Conservation (phyloP, 495 filamentous ascomycete genomes). For the Staphylotrichum tortipilum region DNA sequence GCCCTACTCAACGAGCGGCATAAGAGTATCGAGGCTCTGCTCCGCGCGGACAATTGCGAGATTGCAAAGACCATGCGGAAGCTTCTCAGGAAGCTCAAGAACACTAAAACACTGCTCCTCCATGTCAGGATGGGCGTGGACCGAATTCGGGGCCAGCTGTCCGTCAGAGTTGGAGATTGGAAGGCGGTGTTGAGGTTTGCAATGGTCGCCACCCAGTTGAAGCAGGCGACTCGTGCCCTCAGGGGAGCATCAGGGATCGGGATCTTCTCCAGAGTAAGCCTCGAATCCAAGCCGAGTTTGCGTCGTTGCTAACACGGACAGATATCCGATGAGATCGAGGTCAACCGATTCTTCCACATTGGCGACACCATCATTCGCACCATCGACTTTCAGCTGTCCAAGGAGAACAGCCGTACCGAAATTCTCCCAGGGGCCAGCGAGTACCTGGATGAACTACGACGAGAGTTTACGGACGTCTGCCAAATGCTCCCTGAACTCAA, state of each 20-base stretch:
- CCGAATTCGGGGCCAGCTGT: conserved; percentile 47
- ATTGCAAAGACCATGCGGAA: conserved; percentile 49
- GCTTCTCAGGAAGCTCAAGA: conserved; percentile 64
- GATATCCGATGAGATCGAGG: conserved; percentile 39
- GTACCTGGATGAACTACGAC: conserved; percentile 70
- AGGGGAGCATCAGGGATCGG: conserved; percentile 44
- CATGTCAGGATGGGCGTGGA: conserved; percentile 71
- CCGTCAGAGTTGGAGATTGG: conserved; percentile 63
- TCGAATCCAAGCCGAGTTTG: neutral
- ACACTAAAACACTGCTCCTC: conserved; percentile 61
- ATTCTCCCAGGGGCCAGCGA: conserved; percentile 65
- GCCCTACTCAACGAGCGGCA: conserved; percentile 66
- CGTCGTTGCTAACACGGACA: conserved; percentile 6
- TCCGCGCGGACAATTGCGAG: conserved; percentile 59
- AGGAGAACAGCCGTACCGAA: conserved; percentile 62
- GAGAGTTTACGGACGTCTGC: conserved; percentile 66
- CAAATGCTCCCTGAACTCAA: conserved; percentile 60
- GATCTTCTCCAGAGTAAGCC: conserved; percentile 51
- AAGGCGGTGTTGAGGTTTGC: conserved; percentile 47
- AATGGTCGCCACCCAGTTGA: conserved; percentile 56
- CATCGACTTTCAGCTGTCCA: conserved; percentile 76
- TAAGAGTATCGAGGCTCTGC: conserved; percentile 55
- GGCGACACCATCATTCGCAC: conserved; percentile 64
- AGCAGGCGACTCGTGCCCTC: conserved; percentile 55
- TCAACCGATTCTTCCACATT: conserved; percentile 48